phyloP scores from a whole-genome alignment of 2,329 filamentous ascomycete genomes.

The Trichophyton verrucosum region DNA sequence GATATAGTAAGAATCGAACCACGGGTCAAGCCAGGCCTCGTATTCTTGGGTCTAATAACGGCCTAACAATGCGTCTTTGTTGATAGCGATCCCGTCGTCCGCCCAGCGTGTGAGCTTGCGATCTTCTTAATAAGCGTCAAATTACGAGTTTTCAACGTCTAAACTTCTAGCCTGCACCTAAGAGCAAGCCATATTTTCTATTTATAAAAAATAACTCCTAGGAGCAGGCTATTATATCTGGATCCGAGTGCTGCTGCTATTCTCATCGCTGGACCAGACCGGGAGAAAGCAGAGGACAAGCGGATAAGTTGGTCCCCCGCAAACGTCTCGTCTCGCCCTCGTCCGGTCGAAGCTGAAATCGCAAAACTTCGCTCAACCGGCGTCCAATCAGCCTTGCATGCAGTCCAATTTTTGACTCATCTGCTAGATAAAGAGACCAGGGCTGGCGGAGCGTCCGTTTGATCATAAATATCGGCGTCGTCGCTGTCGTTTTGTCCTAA shows the following conservation, averaged over 20 bases:
- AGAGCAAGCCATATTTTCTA: neutral
- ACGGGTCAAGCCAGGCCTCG: neutral
- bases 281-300: neutral
- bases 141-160: neutral
- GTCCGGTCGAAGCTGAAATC: neutral
- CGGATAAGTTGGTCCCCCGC: neutral
- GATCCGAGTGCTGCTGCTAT: neutral
- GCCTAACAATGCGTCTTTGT: neutral
- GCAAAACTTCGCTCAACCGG: neutral
- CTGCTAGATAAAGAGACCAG: neutral
- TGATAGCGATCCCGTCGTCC: no score
- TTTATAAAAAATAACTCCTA: neutral
- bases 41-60: neutral
- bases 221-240: neutral
- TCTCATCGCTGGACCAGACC: neutral
- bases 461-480: neutral
- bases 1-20: neutral
- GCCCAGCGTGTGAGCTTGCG: no score
- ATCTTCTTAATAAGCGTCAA: neutral
- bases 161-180: neutral
- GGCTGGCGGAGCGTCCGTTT: neutral
- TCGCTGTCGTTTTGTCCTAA: neutral
- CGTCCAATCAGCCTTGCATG: constrained; percentile 2
- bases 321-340: neutral
- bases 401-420: neutral